Base-by-base conservation (phyloP, 768 basidiomycete species). In the Tylopilus intermedius region DNA sequence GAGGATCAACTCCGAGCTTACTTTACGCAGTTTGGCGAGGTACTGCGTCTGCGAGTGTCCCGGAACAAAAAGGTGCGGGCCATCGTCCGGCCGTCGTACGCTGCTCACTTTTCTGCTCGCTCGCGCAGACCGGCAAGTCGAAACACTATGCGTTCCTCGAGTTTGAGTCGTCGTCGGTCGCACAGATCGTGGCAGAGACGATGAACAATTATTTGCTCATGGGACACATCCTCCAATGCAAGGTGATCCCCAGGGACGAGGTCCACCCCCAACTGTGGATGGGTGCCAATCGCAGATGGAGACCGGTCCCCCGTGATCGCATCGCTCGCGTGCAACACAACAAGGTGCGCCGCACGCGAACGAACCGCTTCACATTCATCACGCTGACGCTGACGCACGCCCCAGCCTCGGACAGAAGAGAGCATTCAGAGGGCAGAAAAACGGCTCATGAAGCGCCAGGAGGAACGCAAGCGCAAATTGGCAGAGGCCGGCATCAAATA, bases 131-230 rank as follows among this genome's bases (percentile, higher is more conserved):
- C 13, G 96, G 96, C 49, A 80, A 80, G 57, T 95, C 95, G 43
- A 99, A 97, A 72, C 95, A 97, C 70, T 98, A 95, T 70, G 95
- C 83, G 3, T 98, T 95, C 76, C 77, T 99, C 63, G 95, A 98
- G 71, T 96, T 99, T 68, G 82, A 85, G 50, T 94, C 91, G 40
- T 79, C 82, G 18, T 78, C 86, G 0, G 94, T 98, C 29, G 94
- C 96, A 0, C 74, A 94, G 64, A 97, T 99, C 57, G 96, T 96
- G 8, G 87, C 90, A 2, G 96, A 98, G 64, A 98, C 95, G 42
- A 98, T 98, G 96, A 84, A 99, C 77, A 98, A 96, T 74, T 99
- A 97, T 70, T 80, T 99, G 37, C 77, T 99, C 58, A 81, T 88
- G 79, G 94, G 95, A 7, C 95, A 96, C 66, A 88, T 99, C 57